phyloP scores from a whole-genome alignment of 139 green algal species.

The Chlorella sp. region DNA sequence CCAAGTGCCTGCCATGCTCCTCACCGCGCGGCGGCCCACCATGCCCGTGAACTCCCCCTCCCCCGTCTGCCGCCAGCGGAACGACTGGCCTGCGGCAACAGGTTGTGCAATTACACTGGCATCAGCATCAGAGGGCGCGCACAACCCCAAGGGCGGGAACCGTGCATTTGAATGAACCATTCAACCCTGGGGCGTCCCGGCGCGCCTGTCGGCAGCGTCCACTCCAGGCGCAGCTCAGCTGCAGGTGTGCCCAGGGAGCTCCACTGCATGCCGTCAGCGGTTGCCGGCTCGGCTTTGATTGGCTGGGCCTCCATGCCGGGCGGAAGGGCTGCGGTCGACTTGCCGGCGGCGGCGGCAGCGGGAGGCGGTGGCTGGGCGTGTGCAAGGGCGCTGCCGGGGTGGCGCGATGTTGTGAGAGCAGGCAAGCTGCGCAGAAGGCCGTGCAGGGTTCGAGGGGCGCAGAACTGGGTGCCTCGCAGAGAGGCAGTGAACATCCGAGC shows the following conservation, averaged over 20 bases:
- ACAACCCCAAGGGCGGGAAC: too few relatives aligned
- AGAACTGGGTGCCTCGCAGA: too few relatives aligned
- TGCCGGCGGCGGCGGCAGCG: not conserved
- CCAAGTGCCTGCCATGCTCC: too few relatives aligned
- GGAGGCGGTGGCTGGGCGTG: not conserved
- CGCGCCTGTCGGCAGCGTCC: conserved; percentile 74
- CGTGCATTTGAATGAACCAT: too few relatives aligned
- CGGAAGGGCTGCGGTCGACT: not conserved
- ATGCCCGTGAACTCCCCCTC: conserved; percentile 80
- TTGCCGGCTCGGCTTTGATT: not conserved
- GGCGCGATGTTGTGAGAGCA: too few relatives aligned
- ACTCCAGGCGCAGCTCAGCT: conserved; percentile 74
- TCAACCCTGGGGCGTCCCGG: too few relatives aligned
- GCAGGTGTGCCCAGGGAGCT: conserved; percentile 50
- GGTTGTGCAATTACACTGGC: not conserved
- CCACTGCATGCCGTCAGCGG: conserved; percentile 43
- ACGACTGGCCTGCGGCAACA: conserved; percentile 84
- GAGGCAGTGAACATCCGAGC: too few relatives aligned
- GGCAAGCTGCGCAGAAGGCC: too few relatives aligned
- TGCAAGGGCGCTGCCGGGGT: too few relatives aligned
- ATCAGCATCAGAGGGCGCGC: not conserved
- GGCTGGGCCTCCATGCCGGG: too few relatives aligned
- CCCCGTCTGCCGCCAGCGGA: conserved; percentile 74
- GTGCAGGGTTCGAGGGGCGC: too few relatives aligned
- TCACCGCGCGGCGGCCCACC: conserved; percentile 53